Base-by-base conservation (phyloP, 1,284 basidiomycete species). In the Trametes sp. region DNA sequence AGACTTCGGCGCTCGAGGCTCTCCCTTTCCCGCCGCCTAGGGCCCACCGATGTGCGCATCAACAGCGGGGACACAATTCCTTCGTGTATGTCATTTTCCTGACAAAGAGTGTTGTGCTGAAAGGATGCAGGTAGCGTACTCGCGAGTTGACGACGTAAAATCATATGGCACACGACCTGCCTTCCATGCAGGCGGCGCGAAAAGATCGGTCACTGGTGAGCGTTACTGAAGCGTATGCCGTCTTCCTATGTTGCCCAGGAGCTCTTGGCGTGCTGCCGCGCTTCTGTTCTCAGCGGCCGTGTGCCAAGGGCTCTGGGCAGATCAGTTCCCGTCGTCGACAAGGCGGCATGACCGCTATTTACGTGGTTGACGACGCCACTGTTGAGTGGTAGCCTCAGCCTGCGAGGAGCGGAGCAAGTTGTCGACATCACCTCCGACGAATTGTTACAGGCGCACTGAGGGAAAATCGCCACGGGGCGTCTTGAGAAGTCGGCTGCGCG, bases 231-330 rank as follows among this genome's bases (percentile, higher is more conserved):
- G 31, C 44, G 48, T 44, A 55, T 55, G 54, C 23, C 44, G 24
- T 19, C 14, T 35, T 23, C 41, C 26, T 46, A 55, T 46, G 44
- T 55, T 23, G 29, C 28, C 23, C 42, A 42, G 29, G 13, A 11
- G 42, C 4, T 36, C 54, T 55, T 55, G 54, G 54, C 54, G 35
- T 11, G 31, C 44, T 31, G 54, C 44, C 21, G 42, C 31, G 2
- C n/a, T 33, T 28, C 42, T 31, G 4, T 4, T 11, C 11, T 4
- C 29, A 23, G 33, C 54, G 44, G 54, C 54, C 29, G 31, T 35
- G 21, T 24, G 54, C 54, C 54, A 55, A 55, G 54, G 21, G 3
- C 31, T 2, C 54, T 55, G 44, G 54, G 54, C 54, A 21, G 31
- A 19, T 11, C 19, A 10, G 29, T 16, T 31, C 23, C 54, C 54